Percentiles rank a stretch among this genome's conserved stretches.
phyloP scores from a whole-genome alignment of 108 stramenopile species.

The Cyclotella distinguenda region DNA sequence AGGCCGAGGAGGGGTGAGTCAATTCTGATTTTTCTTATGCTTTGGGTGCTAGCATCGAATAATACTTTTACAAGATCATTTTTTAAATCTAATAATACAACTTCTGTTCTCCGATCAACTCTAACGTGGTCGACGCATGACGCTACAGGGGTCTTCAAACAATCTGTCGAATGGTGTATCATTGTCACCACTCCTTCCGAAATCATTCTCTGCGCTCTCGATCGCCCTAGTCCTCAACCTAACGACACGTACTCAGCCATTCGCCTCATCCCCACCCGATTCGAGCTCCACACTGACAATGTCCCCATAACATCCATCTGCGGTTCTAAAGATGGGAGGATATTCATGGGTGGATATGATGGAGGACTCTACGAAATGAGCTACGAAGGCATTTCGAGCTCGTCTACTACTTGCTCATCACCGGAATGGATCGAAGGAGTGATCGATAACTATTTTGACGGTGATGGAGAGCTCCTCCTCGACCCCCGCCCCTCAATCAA shows the following conservation, averaged over 20 bases:
- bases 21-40: too few species aligned
- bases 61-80: too few species aligned
- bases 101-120: too few species aligned
- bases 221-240: slow-evolving; percentile 30
- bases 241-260: slow-evolving; percentile 6
- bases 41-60: too few species aligned
- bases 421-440: slow-evolving; percentile 18
- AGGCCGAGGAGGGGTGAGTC: slow-evolving; percentile 77
- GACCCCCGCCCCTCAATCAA: neutral
- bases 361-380: slow-evolving; percentile 91
- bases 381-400: slow-evolving; percentile 58
- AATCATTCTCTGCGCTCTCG: slow-evolving; percentile 82
- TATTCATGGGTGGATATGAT: slow-evolving; percentile 96
- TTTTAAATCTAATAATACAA: neutral
- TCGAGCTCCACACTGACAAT: slow-evolving; percentile 83
- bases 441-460: slow-evolving; percentile 50
- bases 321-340: slow-evolving; percentile 78
- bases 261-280: slow-evolving; percentile 75
- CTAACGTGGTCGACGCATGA: neutral
- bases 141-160: slow-evolving; percentile 74
- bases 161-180: slow-evolving; percentile 85
- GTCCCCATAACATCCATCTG: slow-evolving; percentile 78
- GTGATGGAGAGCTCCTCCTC: slow-evolving; percentile 21
- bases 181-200: slow-evolving; percentile 92
- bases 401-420: neutral